Base-by-base conservation (phyloP, 306 rosid genomes). In the Vigna nakashimae region DNA sequence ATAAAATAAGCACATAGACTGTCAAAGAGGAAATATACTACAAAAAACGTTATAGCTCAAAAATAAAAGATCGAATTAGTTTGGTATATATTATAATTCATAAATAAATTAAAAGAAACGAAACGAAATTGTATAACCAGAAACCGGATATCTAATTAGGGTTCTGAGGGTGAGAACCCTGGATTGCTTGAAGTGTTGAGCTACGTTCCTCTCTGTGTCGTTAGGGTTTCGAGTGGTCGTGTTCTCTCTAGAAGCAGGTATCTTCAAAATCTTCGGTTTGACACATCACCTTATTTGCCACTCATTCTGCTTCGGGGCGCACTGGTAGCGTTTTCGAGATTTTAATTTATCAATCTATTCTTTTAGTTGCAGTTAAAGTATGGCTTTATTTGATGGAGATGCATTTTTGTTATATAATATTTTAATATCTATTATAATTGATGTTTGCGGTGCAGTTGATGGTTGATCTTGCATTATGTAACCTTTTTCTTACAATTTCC, bases 171-270 rank as follows among this genome's bases (percentile, higher is more conserved):
- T 1, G 20, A 20, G 20, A 46, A 68, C 48, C 24, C 13, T 20
- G 17, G 36, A 43, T 43, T 22, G 55, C 56, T 66, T 1, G 36
- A 16, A 22, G 28, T 18, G 18, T 24, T 22, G 42, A 45, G 3
- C 20, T 46, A 24, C 57, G 11, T 20, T 11, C 14, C 14, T 15
- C 57, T 22, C 22, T 17, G 9, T 52, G 43, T 7, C 65, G 20
- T 55, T 83, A 79, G 81, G 87, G 84, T 79, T 83, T 74, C 13
- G 13, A 43, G 63, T 70, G 62, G 14, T 45, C n/a, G 73, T 51
- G 7, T 52, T 68, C 81, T 22, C 38, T 63, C 56, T 3, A 63
- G 52, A 52, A 30, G 6, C 75, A 63, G 84, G 84, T 75, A 70
- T 53, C 4, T 70, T 55, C 79, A 3, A 58, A 20, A 12, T 59